Percentiles rank a stretch among this genome's conserved stretches.
Conservation (phyloP, 176 grass and related monocot species). For the Alopecurus myosuroides region DNA sequence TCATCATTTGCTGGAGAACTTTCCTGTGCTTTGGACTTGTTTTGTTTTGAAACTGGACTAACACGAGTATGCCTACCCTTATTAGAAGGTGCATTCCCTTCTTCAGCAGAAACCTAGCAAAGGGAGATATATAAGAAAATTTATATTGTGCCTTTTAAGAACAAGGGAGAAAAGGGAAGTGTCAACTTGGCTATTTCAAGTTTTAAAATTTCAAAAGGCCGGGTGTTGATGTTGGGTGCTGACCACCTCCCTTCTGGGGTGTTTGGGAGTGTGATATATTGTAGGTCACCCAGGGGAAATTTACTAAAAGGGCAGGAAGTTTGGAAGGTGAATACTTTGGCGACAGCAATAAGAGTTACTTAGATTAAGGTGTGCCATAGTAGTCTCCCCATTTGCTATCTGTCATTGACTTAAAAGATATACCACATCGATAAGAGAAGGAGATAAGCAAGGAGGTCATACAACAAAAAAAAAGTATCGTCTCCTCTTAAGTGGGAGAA, state of each 20-base stretch:
- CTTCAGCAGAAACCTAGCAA: slow-evolving; percentile 64
- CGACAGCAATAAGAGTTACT: neutral
- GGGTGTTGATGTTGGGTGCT: no score
- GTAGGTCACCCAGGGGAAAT: neutral
- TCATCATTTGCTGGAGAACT: slow-evolving; percentile 45
- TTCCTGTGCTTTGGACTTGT: slow-evolving; percentile 45
- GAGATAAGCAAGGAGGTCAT: neutral
- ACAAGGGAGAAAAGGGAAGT: neutral
- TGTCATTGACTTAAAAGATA: neutral
- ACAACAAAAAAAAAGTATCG: neutral
- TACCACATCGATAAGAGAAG: neutral
- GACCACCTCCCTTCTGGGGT: neutral
- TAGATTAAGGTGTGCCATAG: neutral
- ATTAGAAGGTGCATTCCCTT: slow-evolving; percentile 56
- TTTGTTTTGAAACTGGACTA: slow-evolving; percentile 45
- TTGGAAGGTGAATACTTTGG: neutral
- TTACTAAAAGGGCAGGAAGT: neutral
- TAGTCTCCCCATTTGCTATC: neutral
- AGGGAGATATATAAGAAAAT: slow-evolving; percentile 17
- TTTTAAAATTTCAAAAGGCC: neutral
- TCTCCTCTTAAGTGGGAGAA: neutral
- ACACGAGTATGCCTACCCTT: slow-evolving; percentile 49
- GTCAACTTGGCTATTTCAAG: neutral
- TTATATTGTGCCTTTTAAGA: slow-evolving; percentile 13
- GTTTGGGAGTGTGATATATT: neutral